phyloP scores from a whole-genome alignment of 169 alveolate genomes.

The Theileria annulata region DNA sequence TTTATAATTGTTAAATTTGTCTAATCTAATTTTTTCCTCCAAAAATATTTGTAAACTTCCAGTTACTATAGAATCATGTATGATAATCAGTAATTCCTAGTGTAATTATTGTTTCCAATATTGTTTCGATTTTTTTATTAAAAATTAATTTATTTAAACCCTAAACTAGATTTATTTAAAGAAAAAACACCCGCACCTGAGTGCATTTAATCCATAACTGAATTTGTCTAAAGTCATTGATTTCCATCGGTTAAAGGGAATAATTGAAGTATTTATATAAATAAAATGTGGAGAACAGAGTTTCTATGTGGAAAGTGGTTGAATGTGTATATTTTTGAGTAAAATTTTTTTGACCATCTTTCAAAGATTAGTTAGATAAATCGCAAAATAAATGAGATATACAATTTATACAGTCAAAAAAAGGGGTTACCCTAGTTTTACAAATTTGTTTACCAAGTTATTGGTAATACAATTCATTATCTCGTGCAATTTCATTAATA shows the following conservation, averaged over 20 bases:
- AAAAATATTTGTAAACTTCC: background rate
- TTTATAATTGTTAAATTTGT: background rate
- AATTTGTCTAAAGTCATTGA: background rate
- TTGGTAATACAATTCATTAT: background rate
- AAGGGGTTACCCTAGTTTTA: background rate
- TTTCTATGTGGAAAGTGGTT: background rate
- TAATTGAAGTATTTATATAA: background rate
- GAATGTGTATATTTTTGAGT: conserved; percentile 1
- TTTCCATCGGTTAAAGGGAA: background rate
- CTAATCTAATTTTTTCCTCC: background rate
- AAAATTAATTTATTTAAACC: background rate
- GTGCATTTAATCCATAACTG: background rate
- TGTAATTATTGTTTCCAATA: background rate
- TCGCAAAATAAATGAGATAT: conserved; percentile 11
- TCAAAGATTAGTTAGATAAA: background rate
- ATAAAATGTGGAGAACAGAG: background rate
- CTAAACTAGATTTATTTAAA: background rate
- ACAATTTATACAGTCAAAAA: background rate
- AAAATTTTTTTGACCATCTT: background rate
- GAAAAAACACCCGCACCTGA: conserved; percentile 9
- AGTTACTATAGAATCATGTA: background rate
- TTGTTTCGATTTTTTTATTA: background rate
- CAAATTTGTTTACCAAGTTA: background rate
- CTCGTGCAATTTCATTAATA: background rate
- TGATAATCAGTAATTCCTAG: background rate